A percentile compares a stretch with the other conserved stretches of the same genome.
These are phyloP conservation scores for Gloeophyllum trabeum DNA, from an alignment of 768 basidiomycete genomes.

Conservation along the genomic window DNA sequence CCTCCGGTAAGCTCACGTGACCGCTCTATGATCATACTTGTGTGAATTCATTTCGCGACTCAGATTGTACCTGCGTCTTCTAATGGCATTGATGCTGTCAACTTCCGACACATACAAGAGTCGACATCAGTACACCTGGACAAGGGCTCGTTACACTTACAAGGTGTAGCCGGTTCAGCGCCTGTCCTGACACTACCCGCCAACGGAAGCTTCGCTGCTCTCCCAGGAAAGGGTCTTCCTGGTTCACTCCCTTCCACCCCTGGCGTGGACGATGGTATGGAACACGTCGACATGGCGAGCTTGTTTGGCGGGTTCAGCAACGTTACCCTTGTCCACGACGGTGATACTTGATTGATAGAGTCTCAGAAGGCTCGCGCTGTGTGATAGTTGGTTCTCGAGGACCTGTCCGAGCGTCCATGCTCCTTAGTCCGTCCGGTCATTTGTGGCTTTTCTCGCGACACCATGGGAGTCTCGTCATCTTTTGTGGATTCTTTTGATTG, in stretches of 20 bases:
- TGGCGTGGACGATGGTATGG: conserved; percentile 32
- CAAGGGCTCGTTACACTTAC: conserved; percentile 16
- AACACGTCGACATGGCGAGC: conserved; percentile 39
- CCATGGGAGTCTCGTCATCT: too few species aligned
- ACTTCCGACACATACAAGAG: conserved; percentile 87
- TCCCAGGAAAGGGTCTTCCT: not conserved
- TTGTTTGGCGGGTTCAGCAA: conserved; percentile 83
- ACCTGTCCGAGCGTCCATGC: too few species aligned
- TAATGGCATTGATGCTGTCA: conserved; percentile 73
- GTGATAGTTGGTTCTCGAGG: too few species aligned
- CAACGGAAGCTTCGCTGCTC: not conserved
- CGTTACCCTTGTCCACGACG: conserved; percentile 82
- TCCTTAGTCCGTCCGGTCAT: too few species aligned
- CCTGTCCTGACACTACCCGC: conserved; percentile 3
- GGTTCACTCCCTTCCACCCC: conserved; percentile 22
- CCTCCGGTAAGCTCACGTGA: conserved; percentile 92
- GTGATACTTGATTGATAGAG: conserved; percentile 30
- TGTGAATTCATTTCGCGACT: conserved; percentile 13
- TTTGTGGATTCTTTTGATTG: too few species aligned
- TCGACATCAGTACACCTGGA: conserved; percentile 88
- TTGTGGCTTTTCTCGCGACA: too few species aligned
- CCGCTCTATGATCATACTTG: too few species aligned
- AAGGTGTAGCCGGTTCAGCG: conserved; percentile 22
- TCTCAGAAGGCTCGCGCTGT: too few species aligned
- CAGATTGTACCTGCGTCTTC: conserved; percentile 76